Base-by-base conservation (phyloP, 2,329 filamentous ascomycete genomes). In the Phialocephala subalpina region DNA sequence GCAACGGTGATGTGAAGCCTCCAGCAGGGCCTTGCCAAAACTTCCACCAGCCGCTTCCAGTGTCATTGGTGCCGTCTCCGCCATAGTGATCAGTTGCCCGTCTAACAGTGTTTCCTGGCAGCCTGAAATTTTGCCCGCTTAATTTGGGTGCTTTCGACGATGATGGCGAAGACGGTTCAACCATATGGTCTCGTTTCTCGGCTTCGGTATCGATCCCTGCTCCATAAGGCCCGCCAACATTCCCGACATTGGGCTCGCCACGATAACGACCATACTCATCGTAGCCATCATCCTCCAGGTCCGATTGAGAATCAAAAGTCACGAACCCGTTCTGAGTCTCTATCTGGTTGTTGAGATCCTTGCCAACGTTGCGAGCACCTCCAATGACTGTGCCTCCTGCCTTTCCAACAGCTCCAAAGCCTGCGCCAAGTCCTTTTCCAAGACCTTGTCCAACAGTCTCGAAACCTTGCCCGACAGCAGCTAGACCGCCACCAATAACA, bases 11-110 rank as follows among this genome's bases (percentile, higher is more conserved):
- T 9, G 84, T 80, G 71, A 88, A 90, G 2, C 84, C 85, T 27
- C 88, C 88, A 1, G 83, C 78, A 0, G 88, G 88, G 0, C 86
- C 84, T 71, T 88, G 87, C 88, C 88, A 90, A 66, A 90, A 90
- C 67, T 90, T 78, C 80, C 85, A 90, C 81, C 87, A 90, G n/a
- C 64, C 69, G 9, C 63, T 61, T 6, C 55, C 53, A 16, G 55
- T 49, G 12, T 47, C 29, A 60, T 72, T 67, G 38, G 66, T 64
- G 45, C 70, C 68, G 62, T 73, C 72, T 2, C 62, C 60, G 7
- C 69, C 70, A 60, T 72, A 67, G 8, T 29, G 6, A 33, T 53
- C 62, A 33, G 64, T 66, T 16, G 58, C 63, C 29, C 62, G 55
- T 9, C 72, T 69, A 22, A 72, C 70, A 16, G 64, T 66, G 45